These are phyloP conservation scores for Ceratocystis cacaofunesta DNA, from an alignment of 2,329 filamentous ascomycete species.

Conservation along the genomic window DNA sequence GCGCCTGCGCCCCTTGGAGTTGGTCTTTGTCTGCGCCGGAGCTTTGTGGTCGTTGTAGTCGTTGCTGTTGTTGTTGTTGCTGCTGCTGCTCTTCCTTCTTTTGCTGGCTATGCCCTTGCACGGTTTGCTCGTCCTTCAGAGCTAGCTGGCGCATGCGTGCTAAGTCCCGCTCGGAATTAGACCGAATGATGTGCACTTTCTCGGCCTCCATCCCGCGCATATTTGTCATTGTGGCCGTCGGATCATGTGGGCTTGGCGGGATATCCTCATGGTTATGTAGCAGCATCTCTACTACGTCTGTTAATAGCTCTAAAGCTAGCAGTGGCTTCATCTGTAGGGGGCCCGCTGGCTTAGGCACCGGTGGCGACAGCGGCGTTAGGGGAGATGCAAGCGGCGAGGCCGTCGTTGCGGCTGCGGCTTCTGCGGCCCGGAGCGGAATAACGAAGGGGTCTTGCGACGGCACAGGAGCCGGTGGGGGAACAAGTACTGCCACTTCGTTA, in stretches of 20 bases:
- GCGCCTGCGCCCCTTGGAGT: background rate
- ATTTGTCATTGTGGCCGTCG: slow-evolving; percentile 48
- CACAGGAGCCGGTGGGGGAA: slow-evolving; percentile 31
- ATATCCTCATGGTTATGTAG: slow-evolving; percentile 63
- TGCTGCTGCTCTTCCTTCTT: slow-evolving; percentile 8
- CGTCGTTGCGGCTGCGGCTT: slow-evolving; percentile 1
- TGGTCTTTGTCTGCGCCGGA: no score
- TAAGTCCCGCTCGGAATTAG: slow-evolving; percentile 41
- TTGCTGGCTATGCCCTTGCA: background rate
- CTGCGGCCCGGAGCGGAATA: slow-evolving; percentile 14
- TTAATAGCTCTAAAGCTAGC: slow-evolving; percentile 67
- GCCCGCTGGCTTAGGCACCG: slow-evolving; percentile 20
- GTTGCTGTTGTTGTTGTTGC: background rate
- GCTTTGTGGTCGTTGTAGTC: slow-evolving; percentile 2
- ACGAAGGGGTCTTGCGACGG: slow-evolving; percentile 28
- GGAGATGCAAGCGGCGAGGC: slow-evolving; percentile 19
- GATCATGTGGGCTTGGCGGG: slow-evolving; percentile 58
- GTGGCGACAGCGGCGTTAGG: slow-evolving; percentile 19
- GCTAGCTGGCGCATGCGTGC: slow-evolving; percentile 31
- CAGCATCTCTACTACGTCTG: slow-evolving; percentile 53
- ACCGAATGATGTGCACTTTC: slow-evolving; percentile 44
- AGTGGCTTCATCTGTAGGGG: slow-evolving; percentile 46
- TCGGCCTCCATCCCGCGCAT: slow-evolving; percentile 49
- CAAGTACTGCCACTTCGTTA: slow-evolving; percentile 17
- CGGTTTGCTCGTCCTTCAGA: slow-evolving; percentile 22